A percentile compares a stretch with the other conserved stretches of the same genome.
Evolutionary conservation across 768 basidiomycete genomes (phyloP).

Genomic region (Amyloporia xantha): DNA sequence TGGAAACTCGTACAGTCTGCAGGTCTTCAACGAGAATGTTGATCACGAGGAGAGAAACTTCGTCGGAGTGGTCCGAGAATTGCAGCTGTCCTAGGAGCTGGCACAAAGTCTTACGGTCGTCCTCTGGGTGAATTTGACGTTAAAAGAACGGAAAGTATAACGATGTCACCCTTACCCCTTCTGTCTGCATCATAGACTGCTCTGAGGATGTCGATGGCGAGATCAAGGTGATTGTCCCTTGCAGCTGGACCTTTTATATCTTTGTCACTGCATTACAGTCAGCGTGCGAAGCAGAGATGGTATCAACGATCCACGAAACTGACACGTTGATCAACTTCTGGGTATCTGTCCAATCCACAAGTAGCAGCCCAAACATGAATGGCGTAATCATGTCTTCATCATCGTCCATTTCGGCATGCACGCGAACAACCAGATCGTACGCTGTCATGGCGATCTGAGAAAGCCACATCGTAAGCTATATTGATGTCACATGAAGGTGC

Average conservation of each 20-base stretch:
- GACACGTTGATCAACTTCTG: conserved; percentile 26
- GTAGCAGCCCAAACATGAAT: conserved; percentile 29
- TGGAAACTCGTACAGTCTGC: conserved; percentile 34
- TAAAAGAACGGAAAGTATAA: no score
- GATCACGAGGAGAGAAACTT: conserved; percentile 38
- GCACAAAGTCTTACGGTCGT: conserved; percentile 56
- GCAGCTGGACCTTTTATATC: not conserved
- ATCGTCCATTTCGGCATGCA: conserved; percentile 27
- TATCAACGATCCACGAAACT: no score
- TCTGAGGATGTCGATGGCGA: conserved; percentile 49
- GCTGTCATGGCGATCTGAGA: conserved; percentile 19
- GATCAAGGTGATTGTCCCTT: conserved; percentile 42
- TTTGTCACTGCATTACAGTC: no score
- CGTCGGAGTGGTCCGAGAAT: conserved; percentile 34
- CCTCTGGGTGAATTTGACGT: conserved; percentile 35
- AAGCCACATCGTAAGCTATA: no score
- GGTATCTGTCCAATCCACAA: conserved; percentile 40
- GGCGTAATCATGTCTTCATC: conserved; percentile 24
- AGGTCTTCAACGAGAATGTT: conserved; percentile 45
- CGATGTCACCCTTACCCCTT: conserved; percentile 29
- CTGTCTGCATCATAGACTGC: conserved; percentile 42
- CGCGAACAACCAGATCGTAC: conserved; percentile 25
- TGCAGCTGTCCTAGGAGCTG: conserved; percentile 59
- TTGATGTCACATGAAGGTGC: no score
- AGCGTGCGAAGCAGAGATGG: no score